Evolutionary conservation across 257 asterid species (phyloP), one percentile per base, ranked within the genome.

Genomic region (Solanum chiquidenum): DNA sequence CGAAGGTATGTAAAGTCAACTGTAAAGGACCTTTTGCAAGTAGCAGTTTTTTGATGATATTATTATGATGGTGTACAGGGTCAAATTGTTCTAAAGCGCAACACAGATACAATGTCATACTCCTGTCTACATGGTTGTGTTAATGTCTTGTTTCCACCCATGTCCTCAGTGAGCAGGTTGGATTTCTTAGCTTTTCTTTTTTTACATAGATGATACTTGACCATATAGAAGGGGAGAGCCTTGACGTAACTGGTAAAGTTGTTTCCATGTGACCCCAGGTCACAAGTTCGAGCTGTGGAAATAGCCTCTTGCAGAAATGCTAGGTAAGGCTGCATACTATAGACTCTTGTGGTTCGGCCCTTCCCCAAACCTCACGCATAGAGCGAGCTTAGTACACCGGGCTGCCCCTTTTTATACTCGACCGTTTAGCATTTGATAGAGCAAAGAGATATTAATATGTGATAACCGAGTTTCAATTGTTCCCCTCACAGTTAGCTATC

Each of bases 81-180:
- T 34, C 98, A 96, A 90, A 92, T 97, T 87, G 95, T 90, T 83
- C 98, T 96, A 88, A 95, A 97, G 88, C 96, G 92, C 38, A 93
- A 91, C 11, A 88, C 93, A 80, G 93, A 96, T 89, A 95, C 95
- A 85, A 93, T 93, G 79, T 93, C 99, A 62, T 97, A 97, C 83
- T 64, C 89, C 84, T 92, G 94, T 83, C 93, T 97, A 86, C 98
- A 94, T 77, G 86, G 92, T 85, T 94, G 94, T 76, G 98, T 97
- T 52, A 93, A 96, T 79, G 95, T 89, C 92, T 94, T 97, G 98
- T 97, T 97, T 90, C 99, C 99, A 83, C 58, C 91, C 44, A 86
- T 85, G 85, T 82, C 91, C 34, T 92, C 95, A 73, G 89, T 72
- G 99, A 95, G 90, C 93, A 95, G 98, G 99, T 97, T 46, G 49